Evolutionary conservation across 352 stramenopile genomes (phyloP), one percentile per base, ranked within the genome.

Genomic region (Pythium aquatile): DNA sequence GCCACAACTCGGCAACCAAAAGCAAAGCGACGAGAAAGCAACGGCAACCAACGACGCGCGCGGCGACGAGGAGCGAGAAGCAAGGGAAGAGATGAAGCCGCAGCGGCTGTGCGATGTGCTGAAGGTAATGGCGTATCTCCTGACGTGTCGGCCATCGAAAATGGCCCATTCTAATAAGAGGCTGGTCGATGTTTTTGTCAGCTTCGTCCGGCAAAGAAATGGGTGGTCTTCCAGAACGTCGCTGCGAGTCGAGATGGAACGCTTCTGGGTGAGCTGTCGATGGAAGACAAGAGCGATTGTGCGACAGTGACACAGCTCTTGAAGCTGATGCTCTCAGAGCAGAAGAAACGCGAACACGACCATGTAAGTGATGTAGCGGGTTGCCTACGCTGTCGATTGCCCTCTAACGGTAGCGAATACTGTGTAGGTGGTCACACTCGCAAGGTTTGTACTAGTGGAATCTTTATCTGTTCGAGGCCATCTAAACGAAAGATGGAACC

Each of bases 261-360:
- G 26, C 32, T 62, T 0, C 32, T 65, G 20, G 37, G 52, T 5
- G n/a, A 28, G 5, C 14, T 65, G 16, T 58, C 49, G 2, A 63
- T 65, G 40, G 58, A 46, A 17, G 57, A 58, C 33, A 53, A 65
- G 20, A 28, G 4, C 11, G 66, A 73, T 30, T 52, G 42, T 5
- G 46, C 58, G 20, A 54, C n/a, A 20, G 32, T 73, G 5, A 8
- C 17, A 4, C 37, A 65, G 30, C 29, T 75, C 14, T 33, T 61
- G 51, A 68, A 68, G 33, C 46, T 75, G 16, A 24, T 75, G 16
- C 24, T 57, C 14, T 40, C 13, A 8, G 64, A 73, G 53, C 54
- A 59, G 16, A 71, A 68, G 49, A 75, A 73, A 30, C 13, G 2
- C 30, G 59, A 69, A 13, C 58, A 62, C 20, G 47, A 65, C 5